phyloP scores from a whole-genome alignment of 1,284 basidiomycete species.

The Meripilus lineatus region DNA sequence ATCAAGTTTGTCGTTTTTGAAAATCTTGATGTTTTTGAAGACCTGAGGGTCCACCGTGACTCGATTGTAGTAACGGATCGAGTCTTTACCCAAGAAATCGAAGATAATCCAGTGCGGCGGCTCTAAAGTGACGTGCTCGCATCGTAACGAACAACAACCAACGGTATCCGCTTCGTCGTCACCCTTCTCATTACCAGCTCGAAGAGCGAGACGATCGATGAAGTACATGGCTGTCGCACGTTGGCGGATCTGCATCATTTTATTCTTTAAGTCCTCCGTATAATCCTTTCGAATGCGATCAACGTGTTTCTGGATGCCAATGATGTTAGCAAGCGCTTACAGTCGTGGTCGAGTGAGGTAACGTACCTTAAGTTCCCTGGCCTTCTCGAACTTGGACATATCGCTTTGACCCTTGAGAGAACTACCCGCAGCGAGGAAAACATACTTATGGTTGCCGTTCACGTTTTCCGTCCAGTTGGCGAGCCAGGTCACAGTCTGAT shows the following conservation, averaged over 20 bases:
- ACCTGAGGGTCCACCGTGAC: slow-evolving; percentile 82
- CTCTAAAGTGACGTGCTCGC: slow-evolving; percentile 90
- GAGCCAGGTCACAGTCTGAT: slow-evolving; percentile 95
- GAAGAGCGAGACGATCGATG: slow-evolving; percentile 91
- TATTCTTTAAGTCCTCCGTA: slow-evolving; percentile 76
- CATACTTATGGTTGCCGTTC: slow-evolving; percentile 91
- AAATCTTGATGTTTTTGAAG: slow-evolving; percentile 39
- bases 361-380: slow-evolving; percentile 85
- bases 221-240: slow-evolving; percentile 97
- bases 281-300: slow-evolving; percentile 89
- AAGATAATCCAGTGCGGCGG: slow-evolving; percentile 85
- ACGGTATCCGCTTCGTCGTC: slow-evolving; percentile 98
- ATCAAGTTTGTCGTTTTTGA: slow-evolving; percentile 84
- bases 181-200: slow-evolving; percentile 97
- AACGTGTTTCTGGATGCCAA: slow-evolving; percentile 69
- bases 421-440: slow-evolving; percentile 91
- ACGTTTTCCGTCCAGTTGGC: slow-evolving; percentile 97
- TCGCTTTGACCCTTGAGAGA: slow-evolving; percentile 96
- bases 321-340: slow-evolving; percentile 2
- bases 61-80: slow-evolving; percentile 91
- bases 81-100: slow-evolving; percentile 97
- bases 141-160: slow-evolving; percentile 93
- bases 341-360: neutral
- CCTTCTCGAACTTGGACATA: slow-evolving; percentile 95
- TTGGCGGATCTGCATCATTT: slow-evolving; percentile 90